Evolutionary conservation across 2,329 filamentous ascomycete species (phyloP).

Genomic region (Parastagonospora avenae): DNA sequence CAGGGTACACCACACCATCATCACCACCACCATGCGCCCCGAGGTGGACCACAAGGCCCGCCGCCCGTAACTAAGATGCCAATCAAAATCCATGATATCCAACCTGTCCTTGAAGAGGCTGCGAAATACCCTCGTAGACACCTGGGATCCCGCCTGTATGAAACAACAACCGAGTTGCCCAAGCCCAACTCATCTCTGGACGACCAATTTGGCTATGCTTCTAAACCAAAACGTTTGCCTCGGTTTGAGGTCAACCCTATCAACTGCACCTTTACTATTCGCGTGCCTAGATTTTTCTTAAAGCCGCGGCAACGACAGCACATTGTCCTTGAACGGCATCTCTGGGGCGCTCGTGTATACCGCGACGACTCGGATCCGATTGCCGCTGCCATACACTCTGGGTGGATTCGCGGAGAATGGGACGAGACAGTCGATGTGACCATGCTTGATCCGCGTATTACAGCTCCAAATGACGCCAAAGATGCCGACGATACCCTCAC

Average conservation of each 20-base stretch:
- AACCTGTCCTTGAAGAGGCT: conserved; percentile 71
- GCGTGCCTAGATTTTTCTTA: conserved; percentile 81
- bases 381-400: conserved; percentile 89
- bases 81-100: conserved; percentile 62
- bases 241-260: conserved; percentile 73
- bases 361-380: conserved; percentile 95
- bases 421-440: conserved; percentile 73
- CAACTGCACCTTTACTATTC: conserved; percentile 89
- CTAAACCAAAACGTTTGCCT: conserved; percentile 73
- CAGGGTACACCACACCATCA: conserved; percentile 45
- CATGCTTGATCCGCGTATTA: conserved; percentile 64
- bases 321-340: conserved; percentile 76
- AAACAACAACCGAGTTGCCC: conserved; percentile 64
- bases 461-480: conserved; percentile 49
- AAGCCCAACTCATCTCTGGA: conserved; percentile 50
- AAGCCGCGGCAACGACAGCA: conserved; percentile 73
- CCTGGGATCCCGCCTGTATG: conserved; percentile 83
- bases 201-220: conserved; percentile 62
- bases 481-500: conserved; percentile 50
- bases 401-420: conserved; percentile 92
- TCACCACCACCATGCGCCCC: conserved; percentile 36
- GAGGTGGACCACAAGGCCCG: conserved; percentile 25
- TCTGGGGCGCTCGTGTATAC: conserved; percentile 95
- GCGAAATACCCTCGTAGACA: conserved; percentile 74
- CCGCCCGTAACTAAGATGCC: conserved; percentile 61